Conservation (phyloP, 208 protist genomes). For the Leishmania braziliensis region DNA sequence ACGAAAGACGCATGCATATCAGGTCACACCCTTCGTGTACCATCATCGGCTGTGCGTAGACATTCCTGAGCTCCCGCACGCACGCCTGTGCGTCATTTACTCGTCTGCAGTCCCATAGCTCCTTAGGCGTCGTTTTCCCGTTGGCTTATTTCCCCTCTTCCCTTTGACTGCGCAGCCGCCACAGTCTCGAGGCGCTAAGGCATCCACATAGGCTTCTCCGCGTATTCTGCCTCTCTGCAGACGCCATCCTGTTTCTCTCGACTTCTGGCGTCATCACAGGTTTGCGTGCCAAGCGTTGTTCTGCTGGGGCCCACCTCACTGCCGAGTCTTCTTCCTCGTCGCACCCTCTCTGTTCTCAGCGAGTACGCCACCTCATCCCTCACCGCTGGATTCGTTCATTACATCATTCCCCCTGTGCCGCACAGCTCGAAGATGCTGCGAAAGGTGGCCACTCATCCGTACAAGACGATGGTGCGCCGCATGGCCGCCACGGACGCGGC, state of each 20-base stretch:
- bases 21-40: not conserved
- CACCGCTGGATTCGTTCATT: not conserved
- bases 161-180: not conserved
- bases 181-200: not conserved
- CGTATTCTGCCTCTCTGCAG: not conserved
- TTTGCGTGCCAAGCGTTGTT: not conserved
- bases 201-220: not conserved
- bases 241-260: not conserved
- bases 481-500: slow-evolving; percentile 58
- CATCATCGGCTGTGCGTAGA: not conserved
- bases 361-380: not conserved
- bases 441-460: slow-evolving; percentile 62
- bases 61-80: not conserved
- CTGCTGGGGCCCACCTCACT: not conserved
- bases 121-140: not conserved
- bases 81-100: not conserved
- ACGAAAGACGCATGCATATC: not conserved
- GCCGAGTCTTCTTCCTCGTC: not conserved
- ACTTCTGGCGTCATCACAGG: not conserved
- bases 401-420: not conserved
- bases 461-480: slow-evolving; percentile 84
- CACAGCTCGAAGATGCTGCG: slow-evolving; percentile 56
- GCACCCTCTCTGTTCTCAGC: not conserved
- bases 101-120: not conserved
- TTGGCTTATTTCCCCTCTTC: not conserved